These are phyloP conservation scores for Ceriops zippeliana DNA, from an alignment of 345 rosid species.

Conservation along the genomic window DNA sequence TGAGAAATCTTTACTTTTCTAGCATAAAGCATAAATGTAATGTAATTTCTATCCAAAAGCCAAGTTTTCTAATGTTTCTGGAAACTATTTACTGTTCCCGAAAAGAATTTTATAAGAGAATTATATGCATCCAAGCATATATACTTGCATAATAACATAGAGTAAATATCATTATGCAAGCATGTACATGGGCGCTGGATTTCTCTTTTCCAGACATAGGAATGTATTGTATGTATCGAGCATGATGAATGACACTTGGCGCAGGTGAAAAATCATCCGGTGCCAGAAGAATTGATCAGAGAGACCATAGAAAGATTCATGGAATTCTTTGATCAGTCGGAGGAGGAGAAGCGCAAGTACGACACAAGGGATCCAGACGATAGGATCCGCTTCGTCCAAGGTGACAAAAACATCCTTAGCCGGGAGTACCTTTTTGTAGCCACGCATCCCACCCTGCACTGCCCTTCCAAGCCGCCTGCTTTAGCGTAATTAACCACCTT, in stretches of 20 bases:
- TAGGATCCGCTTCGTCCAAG: constrained; percentile 19
- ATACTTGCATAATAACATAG: no score
- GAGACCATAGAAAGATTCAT: constrained; percentile 21
- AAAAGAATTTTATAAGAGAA: no score
- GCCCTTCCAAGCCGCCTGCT: constrained; percentile 20
- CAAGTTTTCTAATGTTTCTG: no score
- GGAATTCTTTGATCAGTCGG: constrained; percentile 21
- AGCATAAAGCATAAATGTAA: no score
- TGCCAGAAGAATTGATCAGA: constrained; percentile 22
- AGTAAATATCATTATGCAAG: no score
- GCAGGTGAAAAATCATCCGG: constrained; percentile 34
- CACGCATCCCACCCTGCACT: constrained; percentile 25
- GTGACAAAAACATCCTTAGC: constrained; percentile 12
- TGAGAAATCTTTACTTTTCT: no score
- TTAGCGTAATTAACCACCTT: constrained; percentile 14
- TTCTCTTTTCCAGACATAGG: no score
- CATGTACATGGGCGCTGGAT: no score
- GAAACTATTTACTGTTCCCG: no score
- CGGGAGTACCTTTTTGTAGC: constrained; percentile 28
- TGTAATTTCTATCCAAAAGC: no score
- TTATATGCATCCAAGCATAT: no score
- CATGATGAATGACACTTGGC: not conserved
- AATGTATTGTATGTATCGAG: no score
- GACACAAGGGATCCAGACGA: constrained; percentile 19
- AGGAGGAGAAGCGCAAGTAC: constrained; percentile 15